A percentile compares a stretch with the other conserved stretches of the same genome.
Conservation (phyloP, 2,329 filamentous ascomycete genomes). For the Macrophomina tecta region DNA sequence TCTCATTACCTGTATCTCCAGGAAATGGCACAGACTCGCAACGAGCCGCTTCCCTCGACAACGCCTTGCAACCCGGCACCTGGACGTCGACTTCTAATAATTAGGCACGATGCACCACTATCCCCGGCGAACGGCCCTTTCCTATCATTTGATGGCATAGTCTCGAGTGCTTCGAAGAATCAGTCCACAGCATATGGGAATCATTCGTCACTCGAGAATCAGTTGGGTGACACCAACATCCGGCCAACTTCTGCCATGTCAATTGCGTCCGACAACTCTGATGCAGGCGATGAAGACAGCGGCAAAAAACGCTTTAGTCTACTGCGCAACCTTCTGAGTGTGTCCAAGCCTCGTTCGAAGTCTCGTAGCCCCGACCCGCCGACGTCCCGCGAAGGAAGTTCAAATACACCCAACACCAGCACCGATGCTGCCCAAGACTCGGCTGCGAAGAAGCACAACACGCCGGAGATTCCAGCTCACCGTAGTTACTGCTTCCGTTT, state of each 20-base stretch:
- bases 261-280: conserved; percentile 42
- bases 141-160: conserved; percentile 68
- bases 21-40: conserved; percentile 65
- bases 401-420: conserved; percentile 30
- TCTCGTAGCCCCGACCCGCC: conserved; percentile 43
- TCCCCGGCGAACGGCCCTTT: conserved; percentile 61
- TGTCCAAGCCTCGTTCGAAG: conserved; percentile 51
- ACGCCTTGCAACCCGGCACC: conserved; percentile 85
- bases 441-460: conserved; percentile 23
- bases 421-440: conserved; percentile 28
- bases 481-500: conserved; percentile 75
- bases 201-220: conserved; percentile 16
- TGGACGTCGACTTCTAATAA: conserved; percentile 84
- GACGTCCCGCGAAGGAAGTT: conserved; percentile 30
- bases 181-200: conserved; percentile 19
- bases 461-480: conserved; percentile 58
- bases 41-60: conserved; percentile 70
- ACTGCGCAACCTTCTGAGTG: conserved; percentile 66
- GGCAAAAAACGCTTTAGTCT: conserved; percentile 68
- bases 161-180: conserved; percentile 42
- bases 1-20: conserved; percentile 79
- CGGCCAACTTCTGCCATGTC: conserved; percentile 41
- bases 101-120: conserved; percentile 75
- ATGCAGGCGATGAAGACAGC: conserved; percentile 36
- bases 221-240: conserved; percentile 34